Percentiles rank a stretch among this genome's conserved stretches.
These are phyloP conservation scores for Talaromyces proteolyticus DNA, from an alignment of 495 filamentous ascomycete genomes.

Conservation along the genomic window DNA sequence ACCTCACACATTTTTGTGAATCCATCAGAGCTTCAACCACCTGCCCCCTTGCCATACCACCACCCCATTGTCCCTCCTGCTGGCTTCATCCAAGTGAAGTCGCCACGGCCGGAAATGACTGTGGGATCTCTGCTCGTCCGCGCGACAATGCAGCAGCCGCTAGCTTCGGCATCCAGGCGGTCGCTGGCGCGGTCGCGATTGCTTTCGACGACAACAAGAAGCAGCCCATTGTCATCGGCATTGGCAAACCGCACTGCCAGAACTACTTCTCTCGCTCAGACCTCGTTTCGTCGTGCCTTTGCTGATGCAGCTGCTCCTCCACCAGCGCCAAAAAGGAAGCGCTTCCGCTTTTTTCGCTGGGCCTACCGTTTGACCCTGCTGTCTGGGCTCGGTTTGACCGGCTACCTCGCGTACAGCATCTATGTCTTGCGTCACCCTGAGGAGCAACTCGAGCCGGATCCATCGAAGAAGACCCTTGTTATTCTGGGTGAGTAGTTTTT, in stretches of 20 bases:
- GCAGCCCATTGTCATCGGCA: constrained; percentile 9
- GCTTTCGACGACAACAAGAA: constrained; percentile 2
- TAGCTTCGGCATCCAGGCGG: neutral
- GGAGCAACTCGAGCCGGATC: constrained; percentile 75
- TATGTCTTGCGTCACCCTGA: constrained; percentile 74
- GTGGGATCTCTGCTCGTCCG: neutral
- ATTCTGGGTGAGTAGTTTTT: constrained; percentile 67
- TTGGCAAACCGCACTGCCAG: constrained; percentile 18
- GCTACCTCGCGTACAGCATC: constrained; percentile 71
- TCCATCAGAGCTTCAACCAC: no score
- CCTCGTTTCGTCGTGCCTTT: constrained; percentile 27
- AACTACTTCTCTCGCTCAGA: constrained; percentile 15
- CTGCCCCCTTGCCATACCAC: no score
- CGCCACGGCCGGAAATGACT: no score
- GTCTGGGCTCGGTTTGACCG: constrained; percentile 58
- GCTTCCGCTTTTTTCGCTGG: constrained; percentile 52
- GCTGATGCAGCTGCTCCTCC: constrained; percentile 32
- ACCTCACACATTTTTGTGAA: no score
- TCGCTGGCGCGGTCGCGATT: neutral
- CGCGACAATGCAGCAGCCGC: neutral
- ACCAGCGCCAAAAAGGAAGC: constrained; percentile 37
- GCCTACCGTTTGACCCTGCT: constrained; percentile 75
- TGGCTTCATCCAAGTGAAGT: no score
- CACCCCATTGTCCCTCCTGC: no score
- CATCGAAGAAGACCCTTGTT: constrained; percentile 93